phyloP scores from a whole-genome alignment of 352 stramenopile species.

The Globisporangium rhizosaccharum region DNA sequence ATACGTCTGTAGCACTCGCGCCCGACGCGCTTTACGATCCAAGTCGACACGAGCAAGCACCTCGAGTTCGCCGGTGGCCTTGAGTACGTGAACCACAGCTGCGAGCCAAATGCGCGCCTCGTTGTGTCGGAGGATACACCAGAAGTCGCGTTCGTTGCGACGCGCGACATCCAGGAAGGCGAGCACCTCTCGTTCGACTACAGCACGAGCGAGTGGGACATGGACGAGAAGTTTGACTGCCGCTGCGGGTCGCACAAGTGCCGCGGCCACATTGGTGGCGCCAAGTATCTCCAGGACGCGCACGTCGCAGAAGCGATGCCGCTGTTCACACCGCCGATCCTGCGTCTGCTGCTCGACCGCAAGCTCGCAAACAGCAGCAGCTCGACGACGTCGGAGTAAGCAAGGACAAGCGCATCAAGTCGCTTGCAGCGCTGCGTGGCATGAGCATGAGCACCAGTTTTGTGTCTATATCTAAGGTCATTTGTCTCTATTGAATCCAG shows the following conservation, averaged over 20 bases:
- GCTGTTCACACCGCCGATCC: conserved; percentile 69
- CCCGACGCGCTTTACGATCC: conserved; percentile 82
- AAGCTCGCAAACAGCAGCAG: conserved; percentile 17
- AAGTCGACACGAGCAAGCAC: conserved; percentile 74
- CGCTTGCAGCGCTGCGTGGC: neutral
- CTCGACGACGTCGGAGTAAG: too few relatives aligned
- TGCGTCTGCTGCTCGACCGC: conserved; percentile 55
- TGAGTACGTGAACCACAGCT: conserved; percentile 88
- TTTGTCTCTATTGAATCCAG: neutral
- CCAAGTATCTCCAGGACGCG: conserved; percentile 70
- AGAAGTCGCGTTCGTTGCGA: conserved; percentile 73
- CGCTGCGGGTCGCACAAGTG: conserved; percentile 61
- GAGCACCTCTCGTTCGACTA: conserved; percentile 87
- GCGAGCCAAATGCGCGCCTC: conserved; percentile 77
- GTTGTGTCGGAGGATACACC: conserved; percentile 69
- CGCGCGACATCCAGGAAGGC: conserved; percentile 61
- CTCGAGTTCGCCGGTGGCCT: conserved; percentile 77
- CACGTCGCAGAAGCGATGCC: conserved; percentile 46
- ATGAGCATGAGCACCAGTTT: neutral
- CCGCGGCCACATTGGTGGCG: conserved; percentile 65
- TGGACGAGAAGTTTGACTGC: conserved; percentile 89
- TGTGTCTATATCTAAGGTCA: neutral
- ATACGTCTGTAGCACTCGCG: conserved; percentile 25
- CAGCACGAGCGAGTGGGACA: conserved; percentile 89
- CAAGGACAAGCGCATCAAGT: too few relatives aligned